Evolutionary conservation across 495 filamentous ascomycete genomes (phyloP).

Genomic region (Cercophora newfieldiana): DNA sequence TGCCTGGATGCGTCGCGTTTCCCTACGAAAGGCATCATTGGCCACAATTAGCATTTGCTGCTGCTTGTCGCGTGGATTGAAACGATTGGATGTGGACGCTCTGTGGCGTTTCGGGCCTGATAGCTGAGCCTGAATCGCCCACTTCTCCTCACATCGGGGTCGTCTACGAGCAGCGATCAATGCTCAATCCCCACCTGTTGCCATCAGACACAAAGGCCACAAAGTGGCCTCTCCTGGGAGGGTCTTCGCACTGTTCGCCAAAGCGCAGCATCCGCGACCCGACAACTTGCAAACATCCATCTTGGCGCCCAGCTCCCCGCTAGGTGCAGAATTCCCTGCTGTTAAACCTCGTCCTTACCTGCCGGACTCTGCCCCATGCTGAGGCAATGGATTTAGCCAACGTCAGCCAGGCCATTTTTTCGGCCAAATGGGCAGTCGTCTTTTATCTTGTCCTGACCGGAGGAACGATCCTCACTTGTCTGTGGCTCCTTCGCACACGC

Average conservation of each 20-base stretch:
- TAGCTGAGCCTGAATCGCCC: neutral
- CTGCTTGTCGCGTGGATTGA: constrained; percentile 7
- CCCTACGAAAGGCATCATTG: constrained; percentile 5
- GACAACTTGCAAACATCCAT: neutral
- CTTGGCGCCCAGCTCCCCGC: too few relatives aligned
- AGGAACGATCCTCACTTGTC: neutral
- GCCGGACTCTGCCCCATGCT: too few relatives aligned
- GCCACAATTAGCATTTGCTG: neutral
- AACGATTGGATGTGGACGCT: constrained; percentile 15
- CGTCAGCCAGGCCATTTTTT: neutral
- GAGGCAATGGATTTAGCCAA: neutral
- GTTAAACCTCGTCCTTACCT: too few relatives aligned
- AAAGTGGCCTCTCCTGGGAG: constrained; percentile 5
- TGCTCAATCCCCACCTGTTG: neutral
- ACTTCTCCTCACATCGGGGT: constrained; percentile 5
- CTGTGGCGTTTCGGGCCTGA: constrained; percentile 5
- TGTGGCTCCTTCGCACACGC: neutral
- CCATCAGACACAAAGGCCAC: constrained; percentile 8
- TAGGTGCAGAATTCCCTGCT: too few relatives aligned
- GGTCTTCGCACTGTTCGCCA: neutral
- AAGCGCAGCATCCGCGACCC: neutral
- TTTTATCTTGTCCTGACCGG: neutral
- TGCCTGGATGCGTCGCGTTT: neutral
- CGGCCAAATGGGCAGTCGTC: neutral
- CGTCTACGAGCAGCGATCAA: neutral